A percentile compares a stretch with the other conserved stretches of the same genome.
Conservation (phyloP, 1,284 basidiomycete species). For the Ustilago cynodontis region DNA sequence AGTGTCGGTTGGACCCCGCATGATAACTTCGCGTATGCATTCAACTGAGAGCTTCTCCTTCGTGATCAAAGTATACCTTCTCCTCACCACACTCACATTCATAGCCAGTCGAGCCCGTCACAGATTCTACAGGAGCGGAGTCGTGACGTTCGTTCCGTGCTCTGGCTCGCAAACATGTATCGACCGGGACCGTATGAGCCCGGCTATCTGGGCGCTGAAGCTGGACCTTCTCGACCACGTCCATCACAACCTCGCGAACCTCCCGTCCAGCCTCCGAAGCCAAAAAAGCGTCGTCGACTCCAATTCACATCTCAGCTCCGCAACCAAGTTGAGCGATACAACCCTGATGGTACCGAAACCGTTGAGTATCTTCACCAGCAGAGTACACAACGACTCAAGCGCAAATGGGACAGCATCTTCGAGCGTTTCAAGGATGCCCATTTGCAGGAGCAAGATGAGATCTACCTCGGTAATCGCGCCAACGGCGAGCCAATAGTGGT, state of each 20-base stretch:
- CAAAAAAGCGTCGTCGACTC: slow-evolving; percentile 43
- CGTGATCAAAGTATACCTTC: neutral
- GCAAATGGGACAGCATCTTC: slow-evolving; percentile 66
- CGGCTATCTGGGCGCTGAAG: slow-evolving; percentile 7
- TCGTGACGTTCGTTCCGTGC: too few relatives aligned
- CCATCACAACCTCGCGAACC: neutral
- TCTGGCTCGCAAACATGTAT: slow-evolving; percentile 11
- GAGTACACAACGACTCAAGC: slow-evolving; percentile 61
- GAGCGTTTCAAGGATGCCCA: slow-evolving; percentile 66
- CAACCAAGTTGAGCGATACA: slow-evolving; percentile 44
- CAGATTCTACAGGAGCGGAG: neutral
- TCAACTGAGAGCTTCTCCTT: neutral
- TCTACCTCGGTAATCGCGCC: slow-evolving; percentile 60
- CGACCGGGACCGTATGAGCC: neutral
- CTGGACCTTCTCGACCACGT: slow-evolving; percentile 27
- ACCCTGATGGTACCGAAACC: slow-evolving; percentile 60
- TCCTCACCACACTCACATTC: neutral
- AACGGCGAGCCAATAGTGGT: slow-evolving; percentile 56
- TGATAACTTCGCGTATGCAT: slow-evolving; percentile 1
- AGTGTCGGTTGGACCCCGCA: slow-evolving; percentile 19
- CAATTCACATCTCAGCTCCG: slow-evolving; percentile 50
- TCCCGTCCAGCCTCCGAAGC: slow-evolving; percentile 7
- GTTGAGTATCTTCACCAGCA: slow-evolving; percentile 61
- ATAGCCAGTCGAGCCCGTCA: neutral
- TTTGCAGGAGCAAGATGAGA: slow-evolving; percentile 65